A percentile compares a stretch with the other conserved stretches of the same genome.
Conservation (phyloP, 305 asterid species). For the Fraxinus velutina region DNA sequence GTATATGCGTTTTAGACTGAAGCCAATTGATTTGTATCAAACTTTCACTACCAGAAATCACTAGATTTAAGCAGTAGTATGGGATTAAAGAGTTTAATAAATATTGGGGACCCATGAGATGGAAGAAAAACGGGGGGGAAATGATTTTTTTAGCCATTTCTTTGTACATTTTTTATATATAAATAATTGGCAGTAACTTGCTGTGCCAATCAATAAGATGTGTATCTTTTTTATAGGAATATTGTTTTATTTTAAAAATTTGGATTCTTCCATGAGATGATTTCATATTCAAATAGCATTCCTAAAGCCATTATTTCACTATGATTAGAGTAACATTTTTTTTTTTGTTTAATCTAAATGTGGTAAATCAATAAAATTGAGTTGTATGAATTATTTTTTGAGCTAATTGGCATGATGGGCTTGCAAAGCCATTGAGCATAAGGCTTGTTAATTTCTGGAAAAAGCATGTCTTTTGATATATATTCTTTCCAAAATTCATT, state of each 20-base stretch:
- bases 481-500: too few relatives aligned
- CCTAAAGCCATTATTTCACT: slow-evolving; percentile 17
- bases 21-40: neutral
- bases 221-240: slow-evolving; percentile 19
- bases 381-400: neutral
- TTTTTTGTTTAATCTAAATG: neutral
- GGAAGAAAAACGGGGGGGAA: slow-evolving; percentile 10
- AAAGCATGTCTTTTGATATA: too few relatives aligned
- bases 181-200: slow-evolving; percentile 39
- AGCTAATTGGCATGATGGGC: neutral
- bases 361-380: neutral
- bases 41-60: neutral
- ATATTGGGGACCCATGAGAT: slow-evolving; percentile 26
- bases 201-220: slow-evolving; percentile 32
- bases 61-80: neutral
- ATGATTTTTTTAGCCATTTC: neutral
- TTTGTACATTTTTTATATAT: slow-evolving; percentile 18
- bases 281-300: slow-evolving; percentile 17
- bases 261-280: slow-evolving; percentile 25
- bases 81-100: slow-evolving; percentile 12
- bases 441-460: neutral
- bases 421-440: neutral
- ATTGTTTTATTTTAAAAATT: slow-evolving; percentile 29
- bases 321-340: neutral
- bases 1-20: neutral